Evolutionary conservation across 768 basidiomycete species (phyloP).

Genomic region (Amylocystis lapponica): DNA sequence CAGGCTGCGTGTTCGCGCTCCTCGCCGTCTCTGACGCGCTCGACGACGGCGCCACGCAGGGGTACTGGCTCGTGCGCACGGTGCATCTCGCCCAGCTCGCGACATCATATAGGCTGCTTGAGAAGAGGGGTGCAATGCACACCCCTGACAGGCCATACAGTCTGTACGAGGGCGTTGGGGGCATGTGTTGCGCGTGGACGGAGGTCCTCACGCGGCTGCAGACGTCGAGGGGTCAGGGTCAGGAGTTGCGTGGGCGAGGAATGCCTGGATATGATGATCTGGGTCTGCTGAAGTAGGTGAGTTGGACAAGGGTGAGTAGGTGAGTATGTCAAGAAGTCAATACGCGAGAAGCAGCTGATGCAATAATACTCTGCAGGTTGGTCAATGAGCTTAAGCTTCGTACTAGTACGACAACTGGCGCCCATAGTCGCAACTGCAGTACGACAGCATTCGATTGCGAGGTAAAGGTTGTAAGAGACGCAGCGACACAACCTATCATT

Average conservation of each 20-base stretch:
- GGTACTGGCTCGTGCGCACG: slow-evolving; percentile 33
- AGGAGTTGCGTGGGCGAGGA: slow-evolving; percentile 5
- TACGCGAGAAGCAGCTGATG: too few relatives aligned
- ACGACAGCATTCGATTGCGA: too few relatives aligned
- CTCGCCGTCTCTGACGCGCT: slow-evolving; percentile 42
- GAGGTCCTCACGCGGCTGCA: slow-evolving; percentile 27
- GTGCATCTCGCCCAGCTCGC: slow-evolving; percentile 45
- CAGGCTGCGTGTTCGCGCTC: slow-evolving; percentile 48
- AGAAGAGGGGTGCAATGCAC: slow-evolving; percentile 35
- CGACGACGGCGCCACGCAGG: slow-evolving; percentile 18
- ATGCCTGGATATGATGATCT: slow-evolving; percentile 24
- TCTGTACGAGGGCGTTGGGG: slow-evolving; percentile 52
- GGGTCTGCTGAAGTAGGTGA: slow-evolving; percentile 1
- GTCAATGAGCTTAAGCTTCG: too few relatives aligned
- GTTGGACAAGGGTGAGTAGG: too few relatives aligned
- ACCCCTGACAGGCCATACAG: slow-evolving; percentile 49
- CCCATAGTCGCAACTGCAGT: too few relatives aligned
- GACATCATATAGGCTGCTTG: slow-evolving; percentile 28
- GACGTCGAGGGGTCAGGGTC: neutral
- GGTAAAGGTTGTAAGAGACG: too few relatives aligned
- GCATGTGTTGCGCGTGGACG: slow-evolving; percentile 54
- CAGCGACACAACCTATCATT: too few relatives aligned
- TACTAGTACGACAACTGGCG: too few relatives aligned
- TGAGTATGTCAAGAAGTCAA: too few relatives aligned
- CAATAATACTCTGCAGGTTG: too few relatives aligned